Base-by-base conservation (phyloP, 2,329 filamentous ascomycete genomes). In the Fusarium beomiforme region DNA sequence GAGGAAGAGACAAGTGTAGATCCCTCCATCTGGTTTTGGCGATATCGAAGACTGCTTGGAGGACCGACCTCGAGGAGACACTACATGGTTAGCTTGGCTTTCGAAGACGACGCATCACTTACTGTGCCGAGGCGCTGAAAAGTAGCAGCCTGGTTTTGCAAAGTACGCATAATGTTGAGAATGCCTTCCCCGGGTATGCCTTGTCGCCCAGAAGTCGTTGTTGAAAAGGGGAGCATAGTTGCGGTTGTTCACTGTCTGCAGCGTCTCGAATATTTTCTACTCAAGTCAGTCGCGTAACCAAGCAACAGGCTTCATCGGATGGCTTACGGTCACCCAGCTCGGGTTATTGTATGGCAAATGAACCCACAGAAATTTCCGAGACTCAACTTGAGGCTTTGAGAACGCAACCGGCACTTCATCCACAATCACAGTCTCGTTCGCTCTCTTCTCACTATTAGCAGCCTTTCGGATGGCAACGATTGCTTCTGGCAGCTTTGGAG, bases 271-370 rank as follows among this genome's bases (percentile, higher is more conserved):
- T 5, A 88, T 78, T 64, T 81, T 85, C 79, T 81, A 51, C 9
- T 8, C 8, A 13, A n/a, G 29, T 72, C 29, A 76, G 64, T 14
- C 44, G 3, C 6, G 5, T 1, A 8, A 3, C 19, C 2, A 23
- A 2, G 2, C 1, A 14, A 8, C 8, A 8, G 6, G 1, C 4
- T 12, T 57, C 79, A 26, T 26, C 8, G 14, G 31, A 9, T 3
- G 36, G 5, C 33, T 65, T 74, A 87, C 86, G 80, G 86, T 87
- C 5, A 89, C 87, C 87, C 87, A 89, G 0, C 84, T 82, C 0
- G 87, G 86, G 55, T 89, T 89, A 12, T 86, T 89, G 31, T 85
- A 89, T 0, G 87, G 85, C 21, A 88, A 70, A 76, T 89, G 87
- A 49, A 89, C 83, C 87, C 88, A 89, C 71, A 86, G 84, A 70